Percentiles rank a stretch among this genome's conserved stretches.
Conservation (phyloP, 2,329 filamentous ascomycete genomes). For the Diaporthe humulicola region DNA sequence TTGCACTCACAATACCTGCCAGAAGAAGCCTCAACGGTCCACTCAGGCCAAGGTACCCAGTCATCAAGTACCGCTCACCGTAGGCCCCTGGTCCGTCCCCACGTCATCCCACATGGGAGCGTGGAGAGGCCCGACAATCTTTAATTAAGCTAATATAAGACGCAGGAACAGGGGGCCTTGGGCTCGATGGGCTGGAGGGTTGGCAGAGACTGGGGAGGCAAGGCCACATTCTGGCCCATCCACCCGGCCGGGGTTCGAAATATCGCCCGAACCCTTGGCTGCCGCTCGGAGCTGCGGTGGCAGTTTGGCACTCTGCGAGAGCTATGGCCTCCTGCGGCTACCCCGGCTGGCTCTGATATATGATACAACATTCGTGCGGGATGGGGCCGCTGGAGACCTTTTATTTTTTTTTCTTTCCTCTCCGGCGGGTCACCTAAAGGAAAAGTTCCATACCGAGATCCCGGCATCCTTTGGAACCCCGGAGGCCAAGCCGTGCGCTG, state of each 20-base stretch:
- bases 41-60: conserved; percentile 8
- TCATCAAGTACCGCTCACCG: conserved; percentile 15
- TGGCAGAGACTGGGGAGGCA: background rate
- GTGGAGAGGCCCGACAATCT: conserved; percentile 35
- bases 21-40: conserved; percentile 23
- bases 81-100: conserved; percentile 30
- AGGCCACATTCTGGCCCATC: conserved; percentile 11
- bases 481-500: conserved; percentile 24
- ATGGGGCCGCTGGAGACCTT: conserved; percentile 5
- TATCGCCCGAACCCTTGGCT: conserved; percentile 27
- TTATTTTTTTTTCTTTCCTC: background rate
- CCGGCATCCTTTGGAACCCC: conserved; percentile 34
- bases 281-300: conserved; percentile 2
- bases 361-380: conserved; percentile 3
- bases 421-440: conserved; percentile 27
- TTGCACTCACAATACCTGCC: conserved; percentile 16
- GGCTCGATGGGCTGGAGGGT: conserved; percentile 15
- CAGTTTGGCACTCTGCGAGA: conserved; percentile 11
- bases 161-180: conserved; percentile 33
- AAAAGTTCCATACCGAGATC: conserved; percentile 37
- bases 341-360: conserved; percentile 29
- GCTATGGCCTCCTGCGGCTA: conserved; percentile 31
- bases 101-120: conserved; percentile 36
- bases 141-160: conserved; percentile 38
- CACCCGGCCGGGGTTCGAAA: conserved; percentile 20